These are phyloP conservation scores for Pterulicium gracile DNA, from an alignment of 1,284 basidiomycete genomes.

Conservation along the genomic window DNA sequence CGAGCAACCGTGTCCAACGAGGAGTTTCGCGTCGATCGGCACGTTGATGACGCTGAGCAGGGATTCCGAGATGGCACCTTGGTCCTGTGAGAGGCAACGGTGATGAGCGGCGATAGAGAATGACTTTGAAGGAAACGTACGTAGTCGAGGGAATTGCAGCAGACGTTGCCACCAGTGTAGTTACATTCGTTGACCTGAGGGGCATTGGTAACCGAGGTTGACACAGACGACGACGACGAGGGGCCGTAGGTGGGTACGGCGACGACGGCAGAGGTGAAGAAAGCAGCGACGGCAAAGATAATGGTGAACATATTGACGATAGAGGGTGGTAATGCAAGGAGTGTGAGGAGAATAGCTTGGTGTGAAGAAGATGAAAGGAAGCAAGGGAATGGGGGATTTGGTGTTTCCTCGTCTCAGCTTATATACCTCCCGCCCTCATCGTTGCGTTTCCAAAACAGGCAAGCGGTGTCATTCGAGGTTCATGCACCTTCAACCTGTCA, in stretches of 20 bases:
- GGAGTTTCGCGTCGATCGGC: background rate
- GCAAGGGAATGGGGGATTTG: no score
- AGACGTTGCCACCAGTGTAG: background rate
- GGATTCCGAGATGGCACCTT: background rate
- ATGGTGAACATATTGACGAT: constrained; percentile 1
- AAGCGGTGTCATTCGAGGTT: no score
- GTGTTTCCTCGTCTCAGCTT: no score
- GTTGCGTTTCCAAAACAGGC: no score
- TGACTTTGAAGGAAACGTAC: background rate
- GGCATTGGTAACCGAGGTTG: background rate
- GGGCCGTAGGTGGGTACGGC: background rate
- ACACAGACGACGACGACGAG: background rate
- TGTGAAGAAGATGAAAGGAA: no score
- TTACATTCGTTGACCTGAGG: background rate
- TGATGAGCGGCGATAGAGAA: background rate
- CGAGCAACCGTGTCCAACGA: constrained; percentile 1
- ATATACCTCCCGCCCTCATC: no score
- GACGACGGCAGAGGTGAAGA: background rate
- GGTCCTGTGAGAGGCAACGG: background rate
- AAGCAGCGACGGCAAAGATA: background rate
- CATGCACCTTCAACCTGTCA: no score
- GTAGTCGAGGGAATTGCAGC: constrained; percentile 1
- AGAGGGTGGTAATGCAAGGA: background rate
- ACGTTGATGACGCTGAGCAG: background rate
- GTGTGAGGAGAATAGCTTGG: no score